Percentiles rank a stretch among this genome's conserved stretches.
Evolutionary conservation across 192 early-diverging fungal species (phyloP).

Genomic region (Spizellomyces sp.): DNA sequence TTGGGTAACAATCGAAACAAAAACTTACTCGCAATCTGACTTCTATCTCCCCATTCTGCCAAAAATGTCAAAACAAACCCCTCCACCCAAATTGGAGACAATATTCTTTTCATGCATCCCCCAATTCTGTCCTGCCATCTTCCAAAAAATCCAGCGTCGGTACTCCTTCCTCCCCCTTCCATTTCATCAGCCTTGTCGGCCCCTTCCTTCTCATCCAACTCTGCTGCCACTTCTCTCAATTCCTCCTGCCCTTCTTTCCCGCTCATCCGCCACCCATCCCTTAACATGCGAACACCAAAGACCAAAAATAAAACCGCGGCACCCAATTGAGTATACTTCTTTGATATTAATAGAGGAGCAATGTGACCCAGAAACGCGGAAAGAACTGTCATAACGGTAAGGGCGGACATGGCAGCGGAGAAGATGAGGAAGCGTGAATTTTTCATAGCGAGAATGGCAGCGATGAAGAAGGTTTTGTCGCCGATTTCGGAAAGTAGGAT

Average conservation of each 20-base stretch:
- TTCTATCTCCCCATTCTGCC: slow-evolving; percentile 98
- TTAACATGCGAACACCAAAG: slow-evolving; percentile 90
- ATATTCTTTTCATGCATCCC: slow-evolving; percentile 49
- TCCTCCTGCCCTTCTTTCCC: slow-evolving; percentile 88
- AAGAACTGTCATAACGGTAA: slow-evolving; percentile 93
- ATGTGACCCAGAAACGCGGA: slow-evolving; percentile 92
- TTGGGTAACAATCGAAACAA: slow-evolving; percentile 19
- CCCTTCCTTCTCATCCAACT: slow-evolving; percentile 77
- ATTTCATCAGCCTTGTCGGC: slow-evolving; percentile 39
- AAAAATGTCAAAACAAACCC: slow-evolving; percentile 95
- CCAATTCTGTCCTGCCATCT: background rate
- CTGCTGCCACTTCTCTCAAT: slow-evolving; percentile 86
- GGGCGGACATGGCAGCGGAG: slow-evolving; percentile 81
- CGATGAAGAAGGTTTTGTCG: slow-evolving; percentile 99
- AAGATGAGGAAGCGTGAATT: slow-evolving; percentile 91
- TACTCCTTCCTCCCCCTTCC: slow-evolving; percentile 21
- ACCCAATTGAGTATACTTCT: slow-evolving; percentile 80
- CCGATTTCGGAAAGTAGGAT: slow-evolving; percentile 97
- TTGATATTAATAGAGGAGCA: slow-evolving; percentile 84
- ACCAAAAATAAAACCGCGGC: slow-evolving; percentile 88
- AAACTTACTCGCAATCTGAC: slow-evolving; percentile 81
- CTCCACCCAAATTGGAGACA: slow-evolving; percentile 94
- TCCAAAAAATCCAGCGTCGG: background rate
- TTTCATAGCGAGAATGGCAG: slow-evolving; percentile 98
- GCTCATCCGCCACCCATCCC: slow-evolving; percentile 83